Evolutionary conservation across 352 stramenopile species (phyloP), one percentile per base, ranked within the genome.

Genomic region (Globisporangium irregulare): DNA sequence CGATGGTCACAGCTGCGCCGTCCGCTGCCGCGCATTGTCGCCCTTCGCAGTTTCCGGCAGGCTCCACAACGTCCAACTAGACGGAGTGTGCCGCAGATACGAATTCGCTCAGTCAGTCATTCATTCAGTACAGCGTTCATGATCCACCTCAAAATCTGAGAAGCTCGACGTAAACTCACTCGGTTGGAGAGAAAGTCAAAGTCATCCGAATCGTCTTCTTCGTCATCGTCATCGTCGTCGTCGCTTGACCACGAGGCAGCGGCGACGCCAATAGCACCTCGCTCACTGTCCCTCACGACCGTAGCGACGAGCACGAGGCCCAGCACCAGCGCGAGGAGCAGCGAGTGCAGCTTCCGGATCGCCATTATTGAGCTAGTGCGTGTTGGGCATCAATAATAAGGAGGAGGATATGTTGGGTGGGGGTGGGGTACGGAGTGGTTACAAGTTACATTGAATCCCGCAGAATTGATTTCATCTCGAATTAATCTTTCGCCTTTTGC

Each of bases 111-210:
- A 67, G 14, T 48, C n/a, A 43, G 25, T 64, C 65, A 57, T 12
- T 12, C 8, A 32, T 27, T 7, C 10, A 10, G n/a, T 38, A 29
- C 4, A 66, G 8, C 63, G 24, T 7, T 38, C 32, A 60, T 36
- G 20, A 62, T 51, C 25, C 32, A 32, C 29, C 29, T 32, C 29
- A 32, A 32, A 32, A 32, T 32, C 3, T 2, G 29, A 14, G 8
- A 6, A 41, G n/a, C 12, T n/a, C 15, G 24, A 36, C 15, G 3
- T 2, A 22, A 38, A 62, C 64, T 14, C 50, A 81, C 75, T 2
- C 67, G 71, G 27, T 46, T 69, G 25, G 75, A 79, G 55, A 81
- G 61, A 38, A 81, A 81, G 64, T 81, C 75, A 56, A 81, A 81
- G 15, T 64, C 73, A 14, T 46, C 38, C 38, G 38, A 46, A 46